Evolutionary conservation across 2,329 filamentous ascomycete species (phyloP).

Genomic region (Diaporthe amygdali): DNA sequence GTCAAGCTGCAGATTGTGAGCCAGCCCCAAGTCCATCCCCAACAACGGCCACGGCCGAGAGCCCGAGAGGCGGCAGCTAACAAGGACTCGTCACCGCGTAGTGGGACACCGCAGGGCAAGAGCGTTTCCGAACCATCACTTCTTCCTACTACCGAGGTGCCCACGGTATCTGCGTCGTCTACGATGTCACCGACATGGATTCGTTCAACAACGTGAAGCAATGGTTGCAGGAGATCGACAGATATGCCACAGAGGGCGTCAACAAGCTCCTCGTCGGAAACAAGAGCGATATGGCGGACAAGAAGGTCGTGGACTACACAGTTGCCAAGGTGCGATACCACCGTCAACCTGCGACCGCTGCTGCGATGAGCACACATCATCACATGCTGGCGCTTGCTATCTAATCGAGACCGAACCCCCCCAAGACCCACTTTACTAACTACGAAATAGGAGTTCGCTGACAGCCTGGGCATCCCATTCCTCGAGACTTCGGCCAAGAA

Average conservation of each 20-base stretch:
- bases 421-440: constrained; percentile 23
- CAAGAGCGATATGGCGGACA: constrained; percentile 99
- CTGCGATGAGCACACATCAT: constrained; percentile 12
- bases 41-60: background rate
- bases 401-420: background rate
- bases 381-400: constrained; percentile 23
- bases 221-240: constrained; percentile 99
- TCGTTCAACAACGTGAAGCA: constrained; percentile 99
- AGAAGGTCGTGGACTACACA: constrained; percentile 99
- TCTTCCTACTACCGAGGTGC: constrained; percentile 99
- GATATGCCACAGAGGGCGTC: constrained; percentile 98
- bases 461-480: constrained; percentile 98
- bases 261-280: constrained; percentile 99
- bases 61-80: constrained; percentile 32
- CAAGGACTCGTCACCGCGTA: constrained; percentile 44
- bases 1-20: constrained; percentile 99
- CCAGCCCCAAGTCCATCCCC: constrained; percentile 27
- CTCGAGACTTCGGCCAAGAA: constrained; percentile 99
- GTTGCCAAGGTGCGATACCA: constrained; percentile 84
- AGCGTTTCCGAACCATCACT: constrained; percentile 99
- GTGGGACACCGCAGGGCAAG: constrained; percentile 99
- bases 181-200: constrained; percentile 99
- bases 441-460: constrained; percentile 83
- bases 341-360: background rate
- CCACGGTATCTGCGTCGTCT: constrained; percentile 99